phyloP scores from a whole-genome alignment of 148 eudicot genomes.

The Pouteria glomerata region DNA sequence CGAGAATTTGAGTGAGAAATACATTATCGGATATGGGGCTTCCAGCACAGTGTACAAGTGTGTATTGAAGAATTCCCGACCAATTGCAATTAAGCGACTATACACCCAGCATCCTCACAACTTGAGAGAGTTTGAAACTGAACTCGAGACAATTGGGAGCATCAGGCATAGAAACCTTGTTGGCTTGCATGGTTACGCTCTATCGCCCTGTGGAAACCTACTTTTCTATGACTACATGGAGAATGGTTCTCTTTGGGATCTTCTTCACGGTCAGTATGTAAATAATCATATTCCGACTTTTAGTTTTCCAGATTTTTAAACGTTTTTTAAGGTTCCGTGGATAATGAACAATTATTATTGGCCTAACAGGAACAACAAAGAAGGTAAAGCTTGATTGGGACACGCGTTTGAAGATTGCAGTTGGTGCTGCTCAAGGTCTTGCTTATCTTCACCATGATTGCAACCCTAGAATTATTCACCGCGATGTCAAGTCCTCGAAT shows the following conservation, averaged over 20 bases:
- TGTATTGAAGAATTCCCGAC: slow-evolving; percentile 57
- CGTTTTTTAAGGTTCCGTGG: too few relatives aligned
- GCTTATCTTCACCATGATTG: slow-evolving; percentile 80
- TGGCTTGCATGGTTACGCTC: slow-evolving; percentile 61
- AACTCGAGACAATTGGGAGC: slow-evolving; percentile 61
- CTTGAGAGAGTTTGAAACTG: slow-evolving; percentile 58
- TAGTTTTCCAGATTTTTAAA: too few relatives aligned
- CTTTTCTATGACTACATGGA: slow-evolving; percentile 77
- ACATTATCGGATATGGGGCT: slow-evolving; percentile 65
- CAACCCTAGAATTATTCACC: slow-evolving; percentile 56
- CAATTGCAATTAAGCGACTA: slow-evolving; percentile 67
- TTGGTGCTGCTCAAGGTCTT: slow-evolving; percentile 75
- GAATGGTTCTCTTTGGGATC: slow-evolving; percentile 76
- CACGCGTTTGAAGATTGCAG: slow-evolving; percentile 52
- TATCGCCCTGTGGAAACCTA: slow-evolving; percentile 55
- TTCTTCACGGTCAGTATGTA: slow-evolving; percentile 53
- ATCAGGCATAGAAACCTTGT: slow-evolving; percentile 66
- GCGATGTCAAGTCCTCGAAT: slow-evolving; percentile 74
- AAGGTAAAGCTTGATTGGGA: slow-evolving; percentile 82
- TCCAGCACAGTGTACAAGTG: slow-evolving; percentile 74
- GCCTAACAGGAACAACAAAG: slow-evolving; percentile 36
- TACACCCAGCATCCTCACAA: slow-evolving; percentile 41
- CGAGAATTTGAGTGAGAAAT: slow-evolving; percentile 62
- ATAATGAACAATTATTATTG: too few relatives aligned
- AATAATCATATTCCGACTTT: too few relatives aligned